A percentile compares a stretch with the other conserved stretches of the same genome.
phyloP scores from a whole-genome alignment of 768 basidiomycete genomes.

The Leccinum ochraceum region DNA sequence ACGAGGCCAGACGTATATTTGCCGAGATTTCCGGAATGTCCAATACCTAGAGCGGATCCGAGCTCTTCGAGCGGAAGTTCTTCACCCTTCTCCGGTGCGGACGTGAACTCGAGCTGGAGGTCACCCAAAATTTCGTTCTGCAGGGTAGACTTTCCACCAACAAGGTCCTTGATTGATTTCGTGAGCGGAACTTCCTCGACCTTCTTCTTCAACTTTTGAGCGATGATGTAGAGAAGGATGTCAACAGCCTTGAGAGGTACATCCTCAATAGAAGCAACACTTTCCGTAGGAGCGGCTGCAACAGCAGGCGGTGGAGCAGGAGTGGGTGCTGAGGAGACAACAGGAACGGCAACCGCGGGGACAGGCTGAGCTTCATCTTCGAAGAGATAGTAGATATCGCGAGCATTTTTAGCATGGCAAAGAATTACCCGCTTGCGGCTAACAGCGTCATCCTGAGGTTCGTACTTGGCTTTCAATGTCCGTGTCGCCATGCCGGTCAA shows the following conservation, averaged over 20 bases:
- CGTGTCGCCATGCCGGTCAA: conserved; percentile 93
- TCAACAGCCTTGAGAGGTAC: conserved; percentile 90
- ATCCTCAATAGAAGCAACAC: conserved; percentile 81
- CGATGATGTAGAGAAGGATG: conserved; percentile 83
- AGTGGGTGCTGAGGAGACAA: conserved; percentile 41
- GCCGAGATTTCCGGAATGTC: conserved; percentile 84
- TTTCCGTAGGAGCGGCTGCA: conserved; percentile 53
- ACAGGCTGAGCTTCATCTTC: conserved; percentile 69
- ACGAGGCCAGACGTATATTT: conserved; percentile 92
- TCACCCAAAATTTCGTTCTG: conserved; percentile 99
- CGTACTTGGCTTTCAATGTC: conserved; percentile 93
- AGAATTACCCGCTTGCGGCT: conserved; percentile 78
- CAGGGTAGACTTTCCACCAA: conserved; percentile 96
- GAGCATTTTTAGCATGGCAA: conserved; percentile 92
- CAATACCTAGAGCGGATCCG: conserved; percentile 77
- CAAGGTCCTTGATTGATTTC: conserved; percentile 98
- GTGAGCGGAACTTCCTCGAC: conserved; percentile 84
- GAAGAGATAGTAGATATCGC: conserved; percentile 97
- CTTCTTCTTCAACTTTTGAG: conserved; percentile 98
- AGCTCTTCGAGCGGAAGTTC: conserved; percentile 96
- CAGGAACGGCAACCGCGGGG: conserved; percentile 34
- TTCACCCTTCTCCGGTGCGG: conserved; percentile 97
- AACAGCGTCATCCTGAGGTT: conserved; percentile 82
- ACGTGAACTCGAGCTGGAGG: conserved; percentile 90
- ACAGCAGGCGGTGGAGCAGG: conserved; percentile 44